Evolutionary conservation across 2,329 filamentous ascomycete species (phyloP).

Genomic region (Pestalotiopsis fici): DNA sequence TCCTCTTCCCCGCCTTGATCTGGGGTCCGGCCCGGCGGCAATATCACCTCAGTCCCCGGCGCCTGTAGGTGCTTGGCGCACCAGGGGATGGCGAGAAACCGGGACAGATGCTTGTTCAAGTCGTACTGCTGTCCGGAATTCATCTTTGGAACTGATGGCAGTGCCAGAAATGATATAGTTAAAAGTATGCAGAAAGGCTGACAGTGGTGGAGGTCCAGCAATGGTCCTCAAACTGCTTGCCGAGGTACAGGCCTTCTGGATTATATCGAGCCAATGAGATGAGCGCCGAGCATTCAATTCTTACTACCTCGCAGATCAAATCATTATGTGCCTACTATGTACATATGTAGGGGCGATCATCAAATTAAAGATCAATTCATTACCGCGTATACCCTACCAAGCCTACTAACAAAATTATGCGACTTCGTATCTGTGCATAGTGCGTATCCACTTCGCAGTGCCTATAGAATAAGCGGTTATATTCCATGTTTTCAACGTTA

Average conservation of each 20-base stretch:
- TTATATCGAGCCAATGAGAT: not conserved
- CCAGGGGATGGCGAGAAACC: not conserved
- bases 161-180: not conserved
- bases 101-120: not conserved
- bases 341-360: too few relatives aligned
- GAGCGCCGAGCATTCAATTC: too few relatives aligned
- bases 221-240: not conserved
- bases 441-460: not conserved
- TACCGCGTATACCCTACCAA: too few relatives aligned
- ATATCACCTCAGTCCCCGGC: not conserved
- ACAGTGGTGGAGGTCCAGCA: not conserved
- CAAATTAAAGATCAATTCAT: too few relatives aligned
- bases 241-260: not conserved
- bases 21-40: not conserved
- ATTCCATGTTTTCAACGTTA: too few relatives aligned
- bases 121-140: not conserved
- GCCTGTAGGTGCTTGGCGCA: not conserved
- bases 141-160: not conserved
- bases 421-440: not conserved
- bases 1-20: not conserved
- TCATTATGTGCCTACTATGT: too few relatives aligned
- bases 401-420: too few relatives aligned
- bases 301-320: too few relatives aligned
- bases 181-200: not conserved
- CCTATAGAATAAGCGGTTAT: not conserved